Conservation (phyloP, 805 yeast genomes). For the Kodamaea neixiangensis region DNA sequence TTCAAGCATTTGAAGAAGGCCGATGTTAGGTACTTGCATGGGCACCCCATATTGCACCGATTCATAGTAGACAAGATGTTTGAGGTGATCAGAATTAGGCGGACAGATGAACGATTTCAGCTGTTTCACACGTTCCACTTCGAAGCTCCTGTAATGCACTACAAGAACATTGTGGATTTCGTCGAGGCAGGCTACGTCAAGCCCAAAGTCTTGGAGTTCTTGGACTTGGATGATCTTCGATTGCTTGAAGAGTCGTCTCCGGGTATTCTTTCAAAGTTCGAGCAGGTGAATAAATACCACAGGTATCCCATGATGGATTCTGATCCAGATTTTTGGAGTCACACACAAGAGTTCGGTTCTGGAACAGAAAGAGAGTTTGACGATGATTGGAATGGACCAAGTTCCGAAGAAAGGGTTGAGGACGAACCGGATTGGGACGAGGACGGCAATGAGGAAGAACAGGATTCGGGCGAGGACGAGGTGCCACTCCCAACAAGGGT, state of each 20-base stretch:
- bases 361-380: neutral
- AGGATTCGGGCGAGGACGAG: neutral
- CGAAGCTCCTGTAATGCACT: neutral
- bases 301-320: neutral
- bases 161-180: slow-evolving; percentile 1
- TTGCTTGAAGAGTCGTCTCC: neutral
- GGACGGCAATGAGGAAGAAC: neutral
- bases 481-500: neutral
- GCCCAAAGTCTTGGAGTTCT: neutral
- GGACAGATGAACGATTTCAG: neutral
- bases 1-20: neutral
- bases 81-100: neutral
- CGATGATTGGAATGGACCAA: neutral
- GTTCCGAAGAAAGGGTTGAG: neutral
- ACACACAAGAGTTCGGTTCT: neutral
- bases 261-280: neutral
- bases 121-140: slow-evolving; percentile 2
- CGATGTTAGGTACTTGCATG: slow-evolving; percentile 1
- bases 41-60: neutral
- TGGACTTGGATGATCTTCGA: neutral
- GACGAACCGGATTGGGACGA: neutral
- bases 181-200: slow-evolving; percentile 2
- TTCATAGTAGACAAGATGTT: neutral
- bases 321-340: neutral
- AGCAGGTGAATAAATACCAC: neutral